A percentile compares a stretch with the other conserved stretches of the same genome.
Conservation (phyloP, 2,329 filamentous ascomycete genomes). For the Xylaria sp. region DNA sequence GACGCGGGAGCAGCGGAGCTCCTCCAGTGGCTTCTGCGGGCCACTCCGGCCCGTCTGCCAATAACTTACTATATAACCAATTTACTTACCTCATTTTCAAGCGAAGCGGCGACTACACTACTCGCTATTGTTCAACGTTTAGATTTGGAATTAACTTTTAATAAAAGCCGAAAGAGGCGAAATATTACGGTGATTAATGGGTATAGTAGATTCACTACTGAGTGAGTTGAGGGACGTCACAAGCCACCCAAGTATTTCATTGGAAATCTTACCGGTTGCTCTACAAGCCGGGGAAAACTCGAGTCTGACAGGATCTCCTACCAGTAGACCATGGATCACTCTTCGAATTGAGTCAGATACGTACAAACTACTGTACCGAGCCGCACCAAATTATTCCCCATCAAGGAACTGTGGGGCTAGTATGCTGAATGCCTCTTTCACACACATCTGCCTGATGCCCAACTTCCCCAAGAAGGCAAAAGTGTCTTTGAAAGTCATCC, state of each 20-base stretch:
- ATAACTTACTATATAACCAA: not conserved
- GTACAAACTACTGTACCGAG: not conserved
- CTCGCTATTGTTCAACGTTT: not conserved
- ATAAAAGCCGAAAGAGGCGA: not conserved
- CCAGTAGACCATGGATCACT: not conserved
- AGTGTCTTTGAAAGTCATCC: not conserved
- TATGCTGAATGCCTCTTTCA: not conserved
- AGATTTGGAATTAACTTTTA: not conserved
- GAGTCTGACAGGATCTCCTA: not conserved
- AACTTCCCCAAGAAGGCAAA: not conserved
- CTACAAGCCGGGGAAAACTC: not conserved
- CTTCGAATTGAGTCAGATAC: not conserved
- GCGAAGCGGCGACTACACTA: not conserved
- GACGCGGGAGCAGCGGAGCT: constrained; percentile 10
- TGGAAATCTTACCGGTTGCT: not conserved
- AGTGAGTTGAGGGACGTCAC: not conserved
- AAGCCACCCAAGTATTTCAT: not conserved
- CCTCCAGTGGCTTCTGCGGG: constrained; percentile 4
- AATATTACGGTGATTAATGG: not conserved
- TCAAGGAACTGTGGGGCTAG: not conserved
- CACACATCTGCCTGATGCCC: not conserved
- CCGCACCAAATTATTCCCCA: not conserved
- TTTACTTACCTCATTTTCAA: not conserved
- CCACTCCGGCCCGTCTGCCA: constrained; percentile 2
- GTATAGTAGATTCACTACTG: not conserved